Percentiles rank a stretch among this genome's conserved stretches.
Conservation (phyloP, 2,329 filamentous ascomycete genomes). For the Diaporthe citriasiana region DNA sequence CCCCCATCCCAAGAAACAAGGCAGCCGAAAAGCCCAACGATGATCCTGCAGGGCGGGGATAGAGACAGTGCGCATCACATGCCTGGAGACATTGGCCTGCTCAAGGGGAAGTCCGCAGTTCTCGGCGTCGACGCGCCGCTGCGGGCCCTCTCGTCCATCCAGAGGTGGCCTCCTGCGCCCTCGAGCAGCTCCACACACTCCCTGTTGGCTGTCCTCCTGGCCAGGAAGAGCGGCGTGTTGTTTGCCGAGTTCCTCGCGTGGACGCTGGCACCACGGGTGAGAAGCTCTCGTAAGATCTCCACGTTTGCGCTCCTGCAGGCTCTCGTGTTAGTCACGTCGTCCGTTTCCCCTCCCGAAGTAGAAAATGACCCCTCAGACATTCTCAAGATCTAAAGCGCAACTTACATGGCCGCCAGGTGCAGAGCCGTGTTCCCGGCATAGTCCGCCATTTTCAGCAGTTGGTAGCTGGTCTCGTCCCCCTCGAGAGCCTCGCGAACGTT, state of each 20-base stretch:
- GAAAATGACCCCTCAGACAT: neutral
- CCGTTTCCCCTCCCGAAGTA: neutral
- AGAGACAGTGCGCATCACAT: slow-evolving; percentile 10
- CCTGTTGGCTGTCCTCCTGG: slow-evolving; percentile 68
- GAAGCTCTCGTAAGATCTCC: slow-evolving; percentile 69
- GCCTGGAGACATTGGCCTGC: slow-evolving; percentile 40
- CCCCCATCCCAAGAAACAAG: neutral
- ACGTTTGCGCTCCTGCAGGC: slow-evolving; percentile 58
- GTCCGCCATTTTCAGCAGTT: slow-evolving; percentile 80
- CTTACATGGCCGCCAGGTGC: slow-evolving; percentile 67
- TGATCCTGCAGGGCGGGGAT: neutral
- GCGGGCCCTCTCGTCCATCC: slow-evolving; percentile 60
- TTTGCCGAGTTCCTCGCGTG: slow-evolving; percentile 75
- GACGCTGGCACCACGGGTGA: slow-evolving; percentile 75
- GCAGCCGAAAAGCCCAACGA: neutral
- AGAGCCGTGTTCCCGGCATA: slow-evolving; percentile 84
- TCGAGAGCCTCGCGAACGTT: slow-evolving; percentile 77
- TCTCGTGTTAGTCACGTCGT: neutral
- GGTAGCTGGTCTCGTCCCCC: slow-evolving; percentile 66
- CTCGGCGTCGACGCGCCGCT: slow-evolving; percentile 39
- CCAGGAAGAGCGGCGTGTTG: slow-evolving; percentile 76
- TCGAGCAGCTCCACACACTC: slow-evolving; percentile 68
- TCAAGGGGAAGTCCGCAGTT: slow-evolving; percentile 31
- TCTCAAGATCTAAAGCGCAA: neutral
- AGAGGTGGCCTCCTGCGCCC: slow-evolving; percentile 72